A percentile compares a stretch with the other conserved stretches of the same genome.
Evolutionary conservation across 2,329 filamentous ascomycete species (phyloP).

Genomic region (Pezicula carpinea): DNA sequence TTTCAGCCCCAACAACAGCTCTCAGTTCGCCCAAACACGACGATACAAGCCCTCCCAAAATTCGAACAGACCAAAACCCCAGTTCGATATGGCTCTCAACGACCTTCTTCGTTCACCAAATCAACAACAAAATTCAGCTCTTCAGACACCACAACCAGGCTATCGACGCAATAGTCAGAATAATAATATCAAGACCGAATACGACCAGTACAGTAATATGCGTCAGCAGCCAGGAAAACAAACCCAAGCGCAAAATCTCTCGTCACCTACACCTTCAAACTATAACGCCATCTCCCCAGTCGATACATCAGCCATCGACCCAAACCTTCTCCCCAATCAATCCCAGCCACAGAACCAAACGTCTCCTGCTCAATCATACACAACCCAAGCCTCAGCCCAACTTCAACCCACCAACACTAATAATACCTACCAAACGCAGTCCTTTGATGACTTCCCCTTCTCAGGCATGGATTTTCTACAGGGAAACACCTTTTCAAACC

Average conservation of each 20-base stretch:
- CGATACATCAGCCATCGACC: slow-evolving; percentile 24
- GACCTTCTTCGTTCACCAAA: slow-evolving; percentile 20
- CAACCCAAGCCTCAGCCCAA: background rate
- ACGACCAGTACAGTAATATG: slow-evolving; percentile 8
- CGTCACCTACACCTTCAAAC: slow-evolving; percentile 7
- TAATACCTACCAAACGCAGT: slow-evolving; percentile 14
- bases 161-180: background rate
- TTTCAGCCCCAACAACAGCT: slow-evolving; percentile 14
- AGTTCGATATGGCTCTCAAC: slow-evolving; percentile 29
- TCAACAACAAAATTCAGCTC: slow-evolving; percentile 1
- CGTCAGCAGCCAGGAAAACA: background rate
- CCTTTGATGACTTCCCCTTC: slow-evolving; percentile 15
- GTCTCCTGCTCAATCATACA: slow-evolving; percentile 10
- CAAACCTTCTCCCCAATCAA: slow-evolving; percentile 19
- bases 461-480: slow-evolving; percentile 24
- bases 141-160: background rate
- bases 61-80: slow-evolving; percentile 19
- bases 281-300: slow-evolving; percentile 24
- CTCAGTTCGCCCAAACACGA: slow-evolving; percentile 3
- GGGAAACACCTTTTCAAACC: slow-evolving; percentile 1
- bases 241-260: slow-evolving; percentile 7
- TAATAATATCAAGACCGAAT: slow-evolving; percentile 14
- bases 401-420: slow-evolving; percentile 4
- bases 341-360: background rate
- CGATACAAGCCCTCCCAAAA: slow-evolving; percentile 11